These are phyloP conservation scores for Fusarium newnesense DNA, from an alignment of 2,329 filamentous ascomycete species.

Conservation along the genomic window DNA sequence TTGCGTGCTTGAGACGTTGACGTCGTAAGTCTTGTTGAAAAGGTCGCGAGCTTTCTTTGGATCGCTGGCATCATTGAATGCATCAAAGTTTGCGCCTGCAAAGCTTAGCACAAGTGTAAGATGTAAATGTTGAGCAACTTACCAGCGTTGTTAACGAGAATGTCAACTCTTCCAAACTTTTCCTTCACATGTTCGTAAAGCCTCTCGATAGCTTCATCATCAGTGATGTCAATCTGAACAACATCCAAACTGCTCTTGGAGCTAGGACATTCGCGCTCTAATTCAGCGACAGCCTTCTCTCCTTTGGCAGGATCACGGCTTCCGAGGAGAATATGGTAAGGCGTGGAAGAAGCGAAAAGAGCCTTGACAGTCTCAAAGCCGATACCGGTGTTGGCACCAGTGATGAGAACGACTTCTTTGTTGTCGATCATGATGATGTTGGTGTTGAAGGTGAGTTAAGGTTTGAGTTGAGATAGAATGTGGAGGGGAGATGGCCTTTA, in stretches of 20 bases:
- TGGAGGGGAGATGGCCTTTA: neutral
- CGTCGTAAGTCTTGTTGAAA: slow-evolving; percentile 59
- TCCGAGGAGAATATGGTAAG: slow-evolving; percentile 67
- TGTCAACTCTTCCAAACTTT: slow-evolving; percentile 59
- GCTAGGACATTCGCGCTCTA: slow-evolving; percentile 54
- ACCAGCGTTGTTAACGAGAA: slow-evolving; percentile 69
- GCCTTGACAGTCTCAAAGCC: slow-evolving; percentile 68
- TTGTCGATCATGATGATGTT: slow-evolving; percentile 34
- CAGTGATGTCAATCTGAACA: slow-evolving; percentile 63
- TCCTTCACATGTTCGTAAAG: slow-evolving; percentile 55
- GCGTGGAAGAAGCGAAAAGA: slow-evolving; percentile 56
- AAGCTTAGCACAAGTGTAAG: neutral
- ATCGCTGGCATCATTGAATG: slow-evolving; percentile 40
- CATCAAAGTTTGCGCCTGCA: slow-evolving; percentile 58
- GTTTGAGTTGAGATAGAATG: neutral
- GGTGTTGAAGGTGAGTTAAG: neutral
- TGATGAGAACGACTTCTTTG: slow-evolving; percentile 63
- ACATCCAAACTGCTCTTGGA: slow-evolving; percentile 55
- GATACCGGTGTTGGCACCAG: slow-evolving; percentile 70
- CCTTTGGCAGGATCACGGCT: slow-evolving; percentile 63
- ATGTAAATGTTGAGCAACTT: neutral
- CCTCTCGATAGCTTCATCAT: slow-evolving; percentile 61
- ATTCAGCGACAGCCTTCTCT: slow-evolving; percentile 54
- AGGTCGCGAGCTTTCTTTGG: slow-evolving; percentile 49
- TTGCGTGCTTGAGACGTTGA: slow-evolving; percentile 61